Evolutionary conservation across 805 yeast genomes (phyloP), one percentile per base, ranked within the genome.

Genomic region (Myxozyma vanderwaltii): DNA sequence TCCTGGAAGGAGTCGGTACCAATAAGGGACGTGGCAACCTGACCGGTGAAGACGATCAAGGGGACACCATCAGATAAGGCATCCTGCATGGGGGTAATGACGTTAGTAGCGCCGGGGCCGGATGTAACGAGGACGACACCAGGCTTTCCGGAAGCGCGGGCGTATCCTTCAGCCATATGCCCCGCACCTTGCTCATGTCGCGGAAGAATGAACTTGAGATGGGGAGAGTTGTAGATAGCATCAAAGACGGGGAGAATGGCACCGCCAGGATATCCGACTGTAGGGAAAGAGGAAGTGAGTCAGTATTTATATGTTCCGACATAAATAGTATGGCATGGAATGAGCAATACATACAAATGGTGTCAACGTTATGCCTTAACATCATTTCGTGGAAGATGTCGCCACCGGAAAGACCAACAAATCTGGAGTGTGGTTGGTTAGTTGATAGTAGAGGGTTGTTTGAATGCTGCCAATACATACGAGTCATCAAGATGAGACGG

Each of bases 1-100:
- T 94, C 99, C 80, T 94, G 99, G 86, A 94, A 94, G 27, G 98
- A 96, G 74, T 94, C 99, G 13, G 98, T 92, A 71, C 99, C 99
- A 69, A 94, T 94, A 45, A 96, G 91, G 56, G 86, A 77, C 36
- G 99, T 94, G 58, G 96, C 89, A 38, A 94, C 99, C 81, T 94
- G 99, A 59, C 99, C 99, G 3, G 97, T 83, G 77, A 94, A 94
- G 19, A 92, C 98, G 66, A 94, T 91, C 79, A 94, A 81, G 52
- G 99, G 99, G 40, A 91, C 90, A 77, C 99, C 99, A 75, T 94
- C 99, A 67, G 94, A 90, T 54, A 92, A 79, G 13, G 98, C 99
- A 74, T 94, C 99, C 59, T 96, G 96, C 88, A 94, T 83, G 56
- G 99, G 97, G n/a, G 99, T 94, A 65, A 94, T 86, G 60, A 94